Evolutionary conservation across 2,329 filamentous ascomycete species (phyloP).

Genomic region (Venturia carpophila): DNA sequence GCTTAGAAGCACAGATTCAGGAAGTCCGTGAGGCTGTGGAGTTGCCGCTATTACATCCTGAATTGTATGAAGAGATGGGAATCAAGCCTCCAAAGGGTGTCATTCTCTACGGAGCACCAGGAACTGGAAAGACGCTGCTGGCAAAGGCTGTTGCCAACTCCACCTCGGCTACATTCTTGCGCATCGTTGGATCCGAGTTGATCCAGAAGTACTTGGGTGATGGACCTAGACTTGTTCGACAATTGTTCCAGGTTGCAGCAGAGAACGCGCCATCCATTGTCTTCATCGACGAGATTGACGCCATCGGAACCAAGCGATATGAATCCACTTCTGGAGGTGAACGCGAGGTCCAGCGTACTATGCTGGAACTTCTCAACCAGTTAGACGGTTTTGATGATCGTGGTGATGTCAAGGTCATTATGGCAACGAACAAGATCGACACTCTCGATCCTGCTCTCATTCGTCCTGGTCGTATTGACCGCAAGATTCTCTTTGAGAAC

Average conservation of each 20-base stretch:
- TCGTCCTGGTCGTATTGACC: constrained; percentile 92
- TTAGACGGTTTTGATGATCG: constrained; percentile 98
- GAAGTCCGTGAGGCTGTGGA: constrained; percentile 97
- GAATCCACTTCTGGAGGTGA: constrained; percentile 96
- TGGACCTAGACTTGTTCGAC: constrained; percentile 85
- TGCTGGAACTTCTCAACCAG: constrained; percentile 97
- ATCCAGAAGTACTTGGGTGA: constrained; percentile 99
- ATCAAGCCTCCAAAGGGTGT: constrained; percentile 99
- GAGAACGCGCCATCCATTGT: constrained; percentile 96
- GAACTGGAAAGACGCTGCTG: constrained; percentile 91
- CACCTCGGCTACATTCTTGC: constrained; percentile 95
- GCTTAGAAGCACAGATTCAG: constrained; percentile 89
- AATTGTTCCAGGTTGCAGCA: constrained; percentile 91
- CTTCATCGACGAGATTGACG: constrained; percentile 98
- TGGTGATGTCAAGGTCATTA: constrained; percentile 98
- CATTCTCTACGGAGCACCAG: constrained; percentile 93
- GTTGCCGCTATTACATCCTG: constrained; percentile 85
- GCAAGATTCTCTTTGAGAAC: constrained; percentile 82
- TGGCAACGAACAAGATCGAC: constrained; percentile 99
- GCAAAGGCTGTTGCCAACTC: constrained; percentile 98
- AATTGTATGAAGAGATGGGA: constrained; percentile 99
- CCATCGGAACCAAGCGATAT: constrained; percentile 97
- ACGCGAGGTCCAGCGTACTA: constrained; percentile 94
- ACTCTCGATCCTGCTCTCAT: constrained; percentile 93
- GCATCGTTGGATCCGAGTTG: constrained; percentile 92